These are phyloP conservation scores for Citrus australasica DNA, from an alignment of 345 rosid genomes.

Conservation along the genomic window DNA sequence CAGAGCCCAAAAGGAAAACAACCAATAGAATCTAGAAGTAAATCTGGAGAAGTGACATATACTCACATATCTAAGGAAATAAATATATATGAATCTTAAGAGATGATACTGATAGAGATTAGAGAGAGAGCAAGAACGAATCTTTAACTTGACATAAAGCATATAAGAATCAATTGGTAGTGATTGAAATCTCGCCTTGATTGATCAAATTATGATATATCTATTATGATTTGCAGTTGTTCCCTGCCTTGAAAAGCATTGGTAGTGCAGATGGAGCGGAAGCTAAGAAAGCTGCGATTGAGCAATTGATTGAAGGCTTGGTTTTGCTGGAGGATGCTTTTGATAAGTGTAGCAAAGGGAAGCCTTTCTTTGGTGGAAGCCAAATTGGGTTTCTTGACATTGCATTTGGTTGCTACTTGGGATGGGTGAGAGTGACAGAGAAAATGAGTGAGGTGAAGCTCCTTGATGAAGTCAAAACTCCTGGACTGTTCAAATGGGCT, in stretches of 20 bases:
- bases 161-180: not conserved
- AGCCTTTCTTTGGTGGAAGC: constrained; percentile 66
- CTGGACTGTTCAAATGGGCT: constrained; percentile 53
- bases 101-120: no score
- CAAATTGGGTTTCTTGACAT: constrained; percentile 62
- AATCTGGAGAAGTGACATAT: no score
- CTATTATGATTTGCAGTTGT: constrained; percentile 37
- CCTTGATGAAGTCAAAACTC: constrained; percentile 38
- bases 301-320: constrained; percentile 38
- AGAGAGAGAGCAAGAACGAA: no score
- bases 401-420: constrained; percentile 54
- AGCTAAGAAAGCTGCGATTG: constrained; percentile 27
- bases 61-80: no score
- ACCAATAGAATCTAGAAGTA: no score
- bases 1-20: no score
- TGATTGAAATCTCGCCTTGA: not conserved
- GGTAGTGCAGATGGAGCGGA: constrained; percentile 31
- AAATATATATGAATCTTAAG: no score
- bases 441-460: constrained; percentile 27
- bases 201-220: not conserved
- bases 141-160: no score
- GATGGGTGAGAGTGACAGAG: constrained; percentile 51
- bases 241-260: constrained; percentile 29
- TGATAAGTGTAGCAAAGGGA: constrained; percentile 51
- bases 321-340: constrained; percentile 46